phyloP scores from a whole-genome alignment of 306 rosid species.

The Vigna unguiculata region DNA sequence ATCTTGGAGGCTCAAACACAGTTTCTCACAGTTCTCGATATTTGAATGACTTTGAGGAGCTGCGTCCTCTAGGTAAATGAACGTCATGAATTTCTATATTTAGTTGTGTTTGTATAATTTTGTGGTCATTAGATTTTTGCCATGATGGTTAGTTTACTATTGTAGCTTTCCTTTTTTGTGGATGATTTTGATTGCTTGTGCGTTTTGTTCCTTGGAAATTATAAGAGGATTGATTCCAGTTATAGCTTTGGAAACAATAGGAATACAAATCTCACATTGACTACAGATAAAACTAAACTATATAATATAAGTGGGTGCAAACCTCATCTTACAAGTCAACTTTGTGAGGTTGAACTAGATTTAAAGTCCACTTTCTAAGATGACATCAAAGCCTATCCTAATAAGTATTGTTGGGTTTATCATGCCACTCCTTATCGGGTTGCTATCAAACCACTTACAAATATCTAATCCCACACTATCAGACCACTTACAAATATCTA shows the following conservation, averaged over 20 bases:
- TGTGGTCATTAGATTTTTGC: constrained; percentile 36
- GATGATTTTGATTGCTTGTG: constrained; percentile 24
- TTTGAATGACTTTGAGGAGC: constrained; percentile 96
- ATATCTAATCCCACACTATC: too few species aligned
- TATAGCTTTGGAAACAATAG: constrained; percentile 31
- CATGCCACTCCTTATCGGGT: too few species aligned
- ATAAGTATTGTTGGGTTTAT: too few species aligned
- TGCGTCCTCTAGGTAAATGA: constrained; percentile 82
- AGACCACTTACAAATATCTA: too few species aligned
- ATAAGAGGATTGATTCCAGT: background rate
- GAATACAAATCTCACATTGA: too few species aligned
- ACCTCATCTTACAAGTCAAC: too few species aligned
- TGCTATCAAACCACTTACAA: too few species aligned
- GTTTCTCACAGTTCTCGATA: constrained; percentile 78
- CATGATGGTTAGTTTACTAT: constrained; percentile 21
- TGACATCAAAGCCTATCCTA: too few species aligned
- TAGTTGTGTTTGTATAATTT: constrained; percentile 28
- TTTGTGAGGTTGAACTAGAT: too few species aligned
- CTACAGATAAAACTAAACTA: too few species aligned
- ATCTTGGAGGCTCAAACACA: constrained; percentile 66
- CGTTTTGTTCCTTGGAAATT: constrained; percentile 32
- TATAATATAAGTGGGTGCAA: too few species aligned
- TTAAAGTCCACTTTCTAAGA: too few species aligned
- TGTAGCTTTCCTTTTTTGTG: constrained; percentile 7
- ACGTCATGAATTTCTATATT: constrained; percentile 33